phyloP scores from a whole-genome alignment of 2,329 filamentous ascomycete genomes.

The Pseudophaeomoniella oleicola region DNA sequence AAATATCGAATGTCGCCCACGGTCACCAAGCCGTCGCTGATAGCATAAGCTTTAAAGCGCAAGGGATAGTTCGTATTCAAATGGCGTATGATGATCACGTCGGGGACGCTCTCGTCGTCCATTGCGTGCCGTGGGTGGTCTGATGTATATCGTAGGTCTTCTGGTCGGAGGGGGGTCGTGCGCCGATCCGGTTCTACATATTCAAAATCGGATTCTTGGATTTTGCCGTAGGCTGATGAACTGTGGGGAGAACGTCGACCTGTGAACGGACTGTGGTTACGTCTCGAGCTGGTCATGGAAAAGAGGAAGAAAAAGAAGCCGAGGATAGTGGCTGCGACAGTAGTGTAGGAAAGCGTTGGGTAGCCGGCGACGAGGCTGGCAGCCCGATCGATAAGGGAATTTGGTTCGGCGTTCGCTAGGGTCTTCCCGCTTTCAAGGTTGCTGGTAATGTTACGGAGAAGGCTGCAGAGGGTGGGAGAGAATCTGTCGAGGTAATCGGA shows the following conservation, averaged over 20 bases:
- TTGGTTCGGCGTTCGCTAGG: slow-evolving; percentile 3
- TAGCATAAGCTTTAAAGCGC: slow-evolving; percentile 30
- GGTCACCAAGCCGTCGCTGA: slow-evolving; percentile 28
- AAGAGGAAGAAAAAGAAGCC: slow-evolving; percentile 11
- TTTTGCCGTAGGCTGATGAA: not conserved
- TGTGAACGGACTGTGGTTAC: slow-evolving; percentile 2
- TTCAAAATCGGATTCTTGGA: slow-evolving; percentile 7
- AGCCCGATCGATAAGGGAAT: slow-evolving; percentile 6
- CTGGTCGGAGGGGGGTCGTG: slow-evolving; percentile 2
- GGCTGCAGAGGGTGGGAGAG: not conserved
- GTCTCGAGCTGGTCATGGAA: slow-evolving; percentile 10
- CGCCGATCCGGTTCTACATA: slow-evolving; percentile 10
- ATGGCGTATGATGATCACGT: slow-evolving; percentile 28
- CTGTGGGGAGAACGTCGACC: slow-evolving; percentile 1
- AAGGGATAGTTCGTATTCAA: slow-evolving; percentile 25
- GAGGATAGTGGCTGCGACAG: slow-evolving; percentile 10
- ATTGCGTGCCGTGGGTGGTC: not conserved
- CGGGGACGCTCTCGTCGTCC: slow-evolving; percentile 21
- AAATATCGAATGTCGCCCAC: slow-evolving; percentile 25
- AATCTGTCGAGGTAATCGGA: not conserved
- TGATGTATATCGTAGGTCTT: slow-evolving; percentile 1
- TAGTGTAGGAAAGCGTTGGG: slow-evolving; percentile 12
- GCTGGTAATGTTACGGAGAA: not conserved
- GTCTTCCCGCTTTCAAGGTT: not conserved
- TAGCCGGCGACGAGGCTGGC: slow-evolving; percentile 6